phyloP scores from a whole-genome alignment of 2,329 filamentous ascomycete genomes.

The Aspergillus ibericus region DNA sequence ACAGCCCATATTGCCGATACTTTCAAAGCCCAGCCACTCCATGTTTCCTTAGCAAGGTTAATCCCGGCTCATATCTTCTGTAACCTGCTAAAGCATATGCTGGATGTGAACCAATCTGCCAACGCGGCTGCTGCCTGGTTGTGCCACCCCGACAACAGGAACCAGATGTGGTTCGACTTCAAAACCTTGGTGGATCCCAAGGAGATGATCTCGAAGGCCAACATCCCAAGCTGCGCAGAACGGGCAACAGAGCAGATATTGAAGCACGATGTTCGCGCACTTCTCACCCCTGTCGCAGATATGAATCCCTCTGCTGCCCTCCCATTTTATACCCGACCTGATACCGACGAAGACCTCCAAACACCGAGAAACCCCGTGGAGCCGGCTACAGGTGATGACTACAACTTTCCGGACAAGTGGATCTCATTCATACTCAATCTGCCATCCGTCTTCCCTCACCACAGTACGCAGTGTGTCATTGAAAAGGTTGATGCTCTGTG shows the following conservation, averaged over 20 bases:
- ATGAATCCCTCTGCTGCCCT: constrained; percentile 28
- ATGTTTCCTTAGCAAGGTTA: constrained; percentile 84
- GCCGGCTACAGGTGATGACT: constrained; percentile 38
- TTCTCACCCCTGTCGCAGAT: constrained; percentile 44
- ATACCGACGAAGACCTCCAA: constrained; percentile 31
- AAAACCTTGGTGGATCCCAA: constrained; percentile 40
- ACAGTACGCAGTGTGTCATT: constrained; percentile 47
- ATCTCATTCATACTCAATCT: constrained; percentile 46
- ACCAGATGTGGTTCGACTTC: constrained; percentile 94
- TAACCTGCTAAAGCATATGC: constrained; percentile 77
- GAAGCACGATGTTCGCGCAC: constrained; percentile 45
- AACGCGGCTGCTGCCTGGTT: constrained; percentile 93
- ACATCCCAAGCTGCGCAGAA: constrained; percentile 42
- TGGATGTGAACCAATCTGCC: constrained; percentile 89
- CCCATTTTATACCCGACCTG: constrained; percentile 37
- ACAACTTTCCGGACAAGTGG: constrained; percentile 52
- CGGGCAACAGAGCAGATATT: constrained; percentile 39
- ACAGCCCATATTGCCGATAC: constrained; percentile 79
- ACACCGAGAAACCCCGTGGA: constrained; percentile 40
- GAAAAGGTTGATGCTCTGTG: constrained; percentile 46
- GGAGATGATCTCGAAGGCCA: constrained; percentile 43
- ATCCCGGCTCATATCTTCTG: constrained; percentile 87
- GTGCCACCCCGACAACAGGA: constrained; percentile 81
- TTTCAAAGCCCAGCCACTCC: constrained; percentile 79
- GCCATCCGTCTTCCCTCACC: constrained; percentile 40